Evolutionary conservation across 441 rosid genomes (phyloP), one percentile per base, ranked within the genome.

Genomic region (Lepidium campestre): DNA sequence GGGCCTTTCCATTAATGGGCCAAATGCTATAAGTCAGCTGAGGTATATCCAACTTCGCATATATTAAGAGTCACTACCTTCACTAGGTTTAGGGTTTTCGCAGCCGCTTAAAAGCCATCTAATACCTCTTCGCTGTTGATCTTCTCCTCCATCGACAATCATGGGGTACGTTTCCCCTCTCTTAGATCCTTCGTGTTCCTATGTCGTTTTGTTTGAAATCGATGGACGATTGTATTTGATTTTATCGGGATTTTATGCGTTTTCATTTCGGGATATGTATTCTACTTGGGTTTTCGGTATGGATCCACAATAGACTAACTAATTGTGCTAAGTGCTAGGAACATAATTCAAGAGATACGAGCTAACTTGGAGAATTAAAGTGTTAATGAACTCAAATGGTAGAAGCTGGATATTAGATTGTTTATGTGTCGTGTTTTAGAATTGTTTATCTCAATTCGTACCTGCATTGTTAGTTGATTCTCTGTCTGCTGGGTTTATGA

Each of bases 91-190:
- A 72, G 71, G 76, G 71, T 72, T 65, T 49, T 42, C 71, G 6
- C 60, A 57, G 72, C 71, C 71, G 75, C 60, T 64, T 57, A 3
- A 9, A 48, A 64, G 50, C 47, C 17, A 7, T 62, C 34, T 55
- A 5, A 14, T 17, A 8, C 42, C 23, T 36, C 52, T 56, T 29
- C 29, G 45, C 59, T 41, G 48, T 57, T 65, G 55, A 40, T 57
- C 48, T 31, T 49, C 71, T 57, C 41, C 67, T 40, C 61, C 48
- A 32, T 72, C 71, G 36, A 50, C 71, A 65, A 72, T 22, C 71
- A 72, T 72, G 71, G 76, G 76, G 76, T 72, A 58, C 32, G 55
- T 8, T 41, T 49, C 34, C 32, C 48, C 10, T 65, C 41, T 41
- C 34, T 49, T 65, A 31, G 48, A 57, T 65, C 40, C 59, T 59